Evolutionary conservation across 768 basidiomycete genomes (phyloP).

Genomic region (Coprinopsis strossmayeri): DNA sequence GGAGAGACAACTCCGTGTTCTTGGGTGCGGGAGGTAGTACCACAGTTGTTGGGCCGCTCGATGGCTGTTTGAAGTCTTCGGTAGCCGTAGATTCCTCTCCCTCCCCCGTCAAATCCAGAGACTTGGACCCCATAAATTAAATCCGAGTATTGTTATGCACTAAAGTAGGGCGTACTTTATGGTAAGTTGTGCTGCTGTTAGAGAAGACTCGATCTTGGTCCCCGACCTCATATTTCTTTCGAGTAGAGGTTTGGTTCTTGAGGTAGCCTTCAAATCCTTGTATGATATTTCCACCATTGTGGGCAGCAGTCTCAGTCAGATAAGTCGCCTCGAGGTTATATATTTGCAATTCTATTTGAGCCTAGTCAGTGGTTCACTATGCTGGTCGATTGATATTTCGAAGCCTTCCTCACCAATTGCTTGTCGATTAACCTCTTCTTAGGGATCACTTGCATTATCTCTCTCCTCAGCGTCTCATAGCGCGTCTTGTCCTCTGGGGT

Average conservation of each 20-base stretch:
- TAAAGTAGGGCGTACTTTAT: slow-evolving; percentile 43
- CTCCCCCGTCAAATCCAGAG: slow-evolving; percentile 68
- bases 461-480: slow-evolving; percentile 70
- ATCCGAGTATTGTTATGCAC: background rate
- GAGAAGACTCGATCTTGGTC: slow-evolving; percentile 81
- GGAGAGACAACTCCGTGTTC: slow-evolving; percentile 59
- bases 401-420: slow-evolving; percentile 50
- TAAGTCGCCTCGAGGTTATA: slow-evolving; percentile 73
- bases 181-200: slow-evolving; percentile 69
- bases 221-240: slow-evolving; percentile 69
- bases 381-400: background rate
- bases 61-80: slow-evolving; percentile 67
- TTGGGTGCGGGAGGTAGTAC: slow-evolving; percentile 69
- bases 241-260: slow-evolving; percentile 62
- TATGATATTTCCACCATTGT: slow-evolving; percentile 82
- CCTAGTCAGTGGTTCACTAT: slow-evolving; percentile 36
- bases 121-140: slow-evolving; percentile 49
- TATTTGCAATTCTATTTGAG: slow-evolving; percentile 71
- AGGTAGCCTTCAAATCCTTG: slow-evolving; percentile 85
- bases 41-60: slow-evolving; percentile 69
- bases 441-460: slow-evolving; percentile 64
- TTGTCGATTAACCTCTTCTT: slow-evolving; percentile 75
- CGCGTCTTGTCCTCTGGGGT: slow-evolving; percentile 63
- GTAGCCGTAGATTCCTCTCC: slow-evolving; percentile 55
- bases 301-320: slow-evolving; percentile 67